Base-by-base conservation (phyloP, 768 basidiomycete species). In the Lactarius akahatsu region DNA sequence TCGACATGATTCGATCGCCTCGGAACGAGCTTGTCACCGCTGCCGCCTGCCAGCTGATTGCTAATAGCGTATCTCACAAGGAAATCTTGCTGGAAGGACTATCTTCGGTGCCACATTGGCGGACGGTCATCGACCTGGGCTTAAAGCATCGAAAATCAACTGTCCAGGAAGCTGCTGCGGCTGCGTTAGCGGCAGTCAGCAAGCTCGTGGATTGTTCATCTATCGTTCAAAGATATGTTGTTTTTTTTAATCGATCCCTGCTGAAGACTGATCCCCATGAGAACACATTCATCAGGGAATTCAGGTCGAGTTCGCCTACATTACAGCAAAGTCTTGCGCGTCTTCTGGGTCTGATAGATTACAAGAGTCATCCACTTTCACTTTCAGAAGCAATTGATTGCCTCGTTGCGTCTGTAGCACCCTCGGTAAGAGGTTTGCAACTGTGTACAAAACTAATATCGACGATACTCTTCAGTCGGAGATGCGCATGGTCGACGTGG, bases 151-250 rank as follows among this genome's bases (percentile, higher is more conserved):
- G 86, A 66, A 83, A 78, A 55, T 71, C 74, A 1, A 72, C 76
- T 18, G 91, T 91, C 3, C 96, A 96, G 76, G 86, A 91, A 70
- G 86, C 88, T 9, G 92, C 89, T 40, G 89, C 93, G 15, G 75
- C 74, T 30, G 89, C 91, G 7, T 82, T 93, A 79, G 82, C 83
- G 3, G 75, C 82, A n/a, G 77, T 92, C 64, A 95, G 92, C 74
- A 79, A 79, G 63, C 80, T 92, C 1, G 79, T 81, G 36, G 88
- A 94, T 71, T 90, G 86, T 71, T 83, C 86, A 3, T 71, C 72
- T 26, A 80, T 86, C 64, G 80, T 95, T 47, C 75, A 81, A 72
- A 94, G 89, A 94, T 96, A 77, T 82, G 94, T 87, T 56, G 41
- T 67, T 60, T 71, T 71, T 70, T 62, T 43, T 10, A 64, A 11